phyloP scores from a whole-genome alignment of 495 filamentous ascomycete species.

The Podospora sp. region DNA sequence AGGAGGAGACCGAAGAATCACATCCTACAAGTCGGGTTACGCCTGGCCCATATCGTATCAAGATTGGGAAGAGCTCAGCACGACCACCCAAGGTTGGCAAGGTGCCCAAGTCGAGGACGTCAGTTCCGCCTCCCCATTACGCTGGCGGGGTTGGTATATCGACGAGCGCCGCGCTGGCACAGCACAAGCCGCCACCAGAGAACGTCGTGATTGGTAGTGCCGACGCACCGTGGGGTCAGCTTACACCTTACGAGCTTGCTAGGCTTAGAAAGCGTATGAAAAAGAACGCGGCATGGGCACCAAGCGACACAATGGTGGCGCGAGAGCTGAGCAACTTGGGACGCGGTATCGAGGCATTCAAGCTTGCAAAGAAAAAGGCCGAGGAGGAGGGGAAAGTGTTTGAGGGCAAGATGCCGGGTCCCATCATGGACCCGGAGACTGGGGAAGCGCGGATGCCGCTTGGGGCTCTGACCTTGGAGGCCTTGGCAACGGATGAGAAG shows the following conservation, averaged over 20 bases:
- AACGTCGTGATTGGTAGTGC: conserved; percentile 74
- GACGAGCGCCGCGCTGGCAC: conserved; percentile 77
- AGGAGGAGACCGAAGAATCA: conserved; percentile 37
- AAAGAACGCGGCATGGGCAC: conserved; percentile 95
- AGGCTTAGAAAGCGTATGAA: conserved; percentile 95
- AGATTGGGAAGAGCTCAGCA: conserved; percentile 36
- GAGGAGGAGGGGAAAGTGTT: conserved; percentile 70
- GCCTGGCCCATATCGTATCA: conserved; percentile 45
- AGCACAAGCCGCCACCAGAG: conserved; percentile 75
- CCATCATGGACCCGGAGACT: conserved; percentile 50
- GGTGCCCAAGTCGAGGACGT: conserved; percentile 34
- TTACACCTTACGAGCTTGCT: conserved; percentile 91
- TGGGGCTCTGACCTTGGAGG: conserved; percentile 54
- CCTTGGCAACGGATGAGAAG: conserved; percentile 55
- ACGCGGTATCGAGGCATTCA: conserved; percentile 76
- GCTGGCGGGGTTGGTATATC: conserved; percentile 62
- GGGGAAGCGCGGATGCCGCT: conserved; percentile 50
- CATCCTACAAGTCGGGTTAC: conserved; percentile 35
- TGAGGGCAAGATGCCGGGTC: conserved; percentile 46
- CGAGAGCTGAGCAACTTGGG: conserved; percentile 77
- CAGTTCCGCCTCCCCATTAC: conserved; percentile 57
- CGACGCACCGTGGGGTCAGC: conserved; percentile 84
- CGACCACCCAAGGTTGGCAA: conserved; percentile 45
- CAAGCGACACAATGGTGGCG: conserved; percentile 94
- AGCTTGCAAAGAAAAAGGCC: conserved; percentile 66